phyloP scores from a whole-genome alignment of 2,329 filamentous ascomycete species.

The Verticillium isaacii region DNA sequence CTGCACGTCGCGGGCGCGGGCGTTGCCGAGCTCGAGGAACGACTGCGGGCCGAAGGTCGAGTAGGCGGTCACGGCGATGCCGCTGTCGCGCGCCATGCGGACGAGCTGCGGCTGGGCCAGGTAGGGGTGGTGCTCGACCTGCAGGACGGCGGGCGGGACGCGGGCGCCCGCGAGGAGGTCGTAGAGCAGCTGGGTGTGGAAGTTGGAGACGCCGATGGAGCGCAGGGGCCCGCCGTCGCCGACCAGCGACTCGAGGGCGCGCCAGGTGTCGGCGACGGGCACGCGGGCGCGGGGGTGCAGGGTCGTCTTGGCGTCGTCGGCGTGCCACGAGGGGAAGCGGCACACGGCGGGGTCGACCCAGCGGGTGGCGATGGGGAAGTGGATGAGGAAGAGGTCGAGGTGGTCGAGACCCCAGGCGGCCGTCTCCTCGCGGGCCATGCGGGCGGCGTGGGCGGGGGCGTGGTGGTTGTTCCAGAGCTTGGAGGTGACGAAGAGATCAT shows the following conservation, averaged over 20 bases:
- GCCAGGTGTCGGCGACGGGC: constrained; percentile 53
- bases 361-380: constrained; percentile 47
- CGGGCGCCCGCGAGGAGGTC: constrained; percentile 57
- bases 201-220: constrained; percentile 58
- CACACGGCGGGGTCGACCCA: constrained; percentile 36
- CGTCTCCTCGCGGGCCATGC: constrained; percentile 52
- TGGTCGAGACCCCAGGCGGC: constrained; percentile 61
- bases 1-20: constrained; percentile 16
- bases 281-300: constrained; percentile 24
- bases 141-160: constrained; percentile 48
- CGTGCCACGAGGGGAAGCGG: constrained; percentile 32
- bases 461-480: constrained; percentile 85
- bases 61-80: constrained; percentile 59
- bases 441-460: constrained; percentile 55
- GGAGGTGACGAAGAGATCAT: constrained; percentile 78
- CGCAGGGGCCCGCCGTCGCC: constrained; percentile 36
- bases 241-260: constrained; percentile 54
- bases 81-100: constrained; percentile 48
- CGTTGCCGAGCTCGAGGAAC: constrained; percentile 24
- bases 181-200: constrained; percentile 51
- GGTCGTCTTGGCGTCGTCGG: constrained; percentile 36
- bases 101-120: constrained; percentile 54
- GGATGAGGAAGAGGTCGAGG: constrained; percentile 66
- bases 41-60: constrained; percentile 57
- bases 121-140: constrained; percentile 68